phyloP scores from a whole-genome alignment of 1,139 yeast genomes.

The Blastobotrys persicus region DNA sequence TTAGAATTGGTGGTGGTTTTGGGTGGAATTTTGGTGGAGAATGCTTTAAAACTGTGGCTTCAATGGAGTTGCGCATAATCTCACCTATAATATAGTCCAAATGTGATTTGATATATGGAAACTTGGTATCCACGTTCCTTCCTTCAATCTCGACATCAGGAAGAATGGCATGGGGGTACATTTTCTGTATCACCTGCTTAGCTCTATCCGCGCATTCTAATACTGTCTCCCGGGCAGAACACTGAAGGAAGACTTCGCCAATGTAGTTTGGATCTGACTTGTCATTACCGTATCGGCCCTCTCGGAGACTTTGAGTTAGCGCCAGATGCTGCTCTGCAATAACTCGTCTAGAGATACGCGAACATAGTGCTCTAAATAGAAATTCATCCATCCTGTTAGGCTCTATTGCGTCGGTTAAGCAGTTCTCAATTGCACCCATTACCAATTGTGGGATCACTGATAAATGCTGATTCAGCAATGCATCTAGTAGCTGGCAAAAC shows the following conservation, averaged over 20 bases:
- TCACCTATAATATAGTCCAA: constrained; percentile 84
- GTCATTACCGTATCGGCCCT: constrained; percentile 29
- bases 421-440: constrained; percentile 88
- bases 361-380: constrained; percentile 73
- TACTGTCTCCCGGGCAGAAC: constrained; percentile 72
- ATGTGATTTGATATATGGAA: constrained; percentile 85
- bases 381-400: constrained; percentile 64
- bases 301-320: constrained; percentile 59
- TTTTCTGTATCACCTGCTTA: constrained; percentile 37
- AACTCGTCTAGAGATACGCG: constrained; percentile 84
- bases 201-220: constrained; percentile 54
- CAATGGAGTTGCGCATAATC: constrained; percentile 76
- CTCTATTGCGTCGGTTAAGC: constrained; percentile 61
- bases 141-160: constrained; percentile 80
- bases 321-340: constrained; percentile 89
- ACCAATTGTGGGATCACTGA: constrained; percentile 80
- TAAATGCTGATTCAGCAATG: constrained; percentile 69
- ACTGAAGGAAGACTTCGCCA: constrained; percentile 81
- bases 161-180: constrained; percentile 55
- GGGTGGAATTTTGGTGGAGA: constrained; percentile 34
- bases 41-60: constrained; percentile 62
- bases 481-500: constrained; percentile 63
- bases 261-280: constrained; percentile 56
- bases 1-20: constrained; percentile 64
- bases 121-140: constrained; percentile 46